These are phyloP conservation scores for Neurospora tetraspora DNA, from an alignment of 495 filamentous ascomycete species.

Conservation along the genomic window DNA sequence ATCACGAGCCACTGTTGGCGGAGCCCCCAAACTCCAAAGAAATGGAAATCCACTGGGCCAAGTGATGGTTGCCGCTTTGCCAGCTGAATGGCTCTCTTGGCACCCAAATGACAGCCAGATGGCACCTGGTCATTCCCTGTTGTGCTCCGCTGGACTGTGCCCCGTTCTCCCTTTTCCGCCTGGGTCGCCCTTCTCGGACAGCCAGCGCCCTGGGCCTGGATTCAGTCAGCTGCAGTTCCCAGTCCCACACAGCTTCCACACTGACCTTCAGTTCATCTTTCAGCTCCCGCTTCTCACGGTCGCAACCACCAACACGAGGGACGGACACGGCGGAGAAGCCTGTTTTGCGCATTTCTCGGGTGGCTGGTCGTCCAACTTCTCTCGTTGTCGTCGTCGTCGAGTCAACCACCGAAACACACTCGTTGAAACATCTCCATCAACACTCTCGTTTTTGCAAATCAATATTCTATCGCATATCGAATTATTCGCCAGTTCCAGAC, in stretches of 20 bases:
- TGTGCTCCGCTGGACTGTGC: background rate
- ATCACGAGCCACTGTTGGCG: background rate
- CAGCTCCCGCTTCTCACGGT: background rate
- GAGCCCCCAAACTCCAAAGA: background rate
- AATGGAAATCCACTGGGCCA: background rate
- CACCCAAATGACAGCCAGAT: background rate
- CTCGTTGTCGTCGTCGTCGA: background rate
- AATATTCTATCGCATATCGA: background rate
- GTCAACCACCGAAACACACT: background rate
- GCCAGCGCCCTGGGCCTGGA: background rate
- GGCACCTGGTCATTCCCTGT: background rate
- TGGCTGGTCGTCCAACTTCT: background rate
- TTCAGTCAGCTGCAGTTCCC: background rate
- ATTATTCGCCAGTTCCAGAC: background rate
- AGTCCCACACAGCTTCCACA: background rate
- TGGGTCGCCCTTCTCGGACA: background rate
- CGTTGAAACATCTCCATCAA: constrained; percentile 1
- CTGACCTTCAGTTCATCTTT: background rate
- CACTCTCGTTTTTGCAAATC: background rate
- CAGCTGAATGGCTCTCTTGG: background rate
- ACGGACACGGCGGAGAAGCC: background rate
- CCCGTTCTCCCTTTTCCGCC: background rate
- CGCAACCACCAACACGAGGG: background rate
- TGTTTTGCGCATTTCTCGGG: background rate
- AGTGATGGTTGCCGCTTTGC: background rate